These are phyloP conservation scores for Kalmanozyma brasiliensis DNA, from an alignment of 1,284 basidiomycete species.

Conservation along the genomic window DNA sequence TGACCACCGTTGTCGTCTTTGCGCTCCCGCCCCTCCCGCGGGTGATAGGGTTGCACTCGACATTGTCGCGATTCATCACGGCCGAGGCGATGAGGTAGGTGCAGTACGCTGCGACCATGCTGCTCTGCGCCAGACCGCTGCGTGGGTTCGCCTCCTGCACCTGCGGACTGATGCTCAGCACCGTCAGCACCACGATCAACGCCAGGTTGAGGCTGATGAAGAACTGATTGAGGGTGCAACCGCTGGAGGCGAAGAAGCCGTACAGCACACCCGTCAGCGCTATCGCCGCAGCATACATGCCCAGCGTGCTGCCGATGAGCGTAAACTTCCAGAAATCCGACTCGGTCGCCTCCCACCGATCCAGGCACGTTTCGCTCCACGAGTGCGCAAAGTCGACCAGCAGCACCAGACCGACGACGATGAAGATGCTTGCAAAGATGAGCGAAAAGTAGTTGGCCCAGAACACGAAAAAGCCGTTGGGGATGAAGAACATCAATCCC, in stretches of 20 bases:
- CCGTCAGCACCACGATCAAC: conserved; percentile 81
- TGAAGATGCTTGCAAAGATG: conserved; percentile 91
- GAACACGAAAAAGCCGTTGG: conserved; percentile 93
- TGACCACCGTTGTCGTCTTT: conserved; percentile 84
- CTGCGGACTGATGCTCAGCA: conserved; percentile 83
- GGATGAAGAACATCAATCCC: conserved; percentile 86
- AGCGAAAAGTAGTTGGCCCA: conserved; percentile 93
- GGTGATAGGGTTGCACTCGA: conserved; percentile 86
- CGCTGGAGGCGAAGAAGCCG: conserved; percentile 86
- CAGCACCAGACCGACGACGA: conserved; percentile 91
- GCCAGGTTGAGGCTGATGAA: conserved; percentile 95
- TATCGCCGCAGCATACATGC: conserved; percentile 85
- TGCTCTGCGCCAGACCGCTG: conserved; percentile 92
- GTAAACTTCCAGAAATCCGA: conserved; percentile 97
- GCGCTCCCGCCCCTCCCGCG: conserved; percentile 75
- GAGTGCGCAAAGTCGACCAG: conserved; percentile 98
- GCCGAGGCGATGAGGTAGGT: conserved; percentile 95
- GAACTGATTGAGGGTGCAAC: conserved; percentile 90
- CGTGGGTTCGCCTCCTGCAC: conserved; percentile 94
- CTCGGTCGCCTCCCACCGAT: conserved; percentile 87
- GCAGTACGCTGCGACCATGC: conserved; percentile 96
- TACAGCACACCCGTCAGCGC: conserved; percentile 88
- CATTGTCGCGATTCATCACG: conserved; percentile 87
- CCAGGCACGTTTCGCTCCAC: conserved; percentile 95
- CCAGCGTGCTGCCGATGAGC: conserved; percentile 89